phyloP scores from a whole-genome alignment of 23 red algal species.

The Agarophyton chilense region DNA sequence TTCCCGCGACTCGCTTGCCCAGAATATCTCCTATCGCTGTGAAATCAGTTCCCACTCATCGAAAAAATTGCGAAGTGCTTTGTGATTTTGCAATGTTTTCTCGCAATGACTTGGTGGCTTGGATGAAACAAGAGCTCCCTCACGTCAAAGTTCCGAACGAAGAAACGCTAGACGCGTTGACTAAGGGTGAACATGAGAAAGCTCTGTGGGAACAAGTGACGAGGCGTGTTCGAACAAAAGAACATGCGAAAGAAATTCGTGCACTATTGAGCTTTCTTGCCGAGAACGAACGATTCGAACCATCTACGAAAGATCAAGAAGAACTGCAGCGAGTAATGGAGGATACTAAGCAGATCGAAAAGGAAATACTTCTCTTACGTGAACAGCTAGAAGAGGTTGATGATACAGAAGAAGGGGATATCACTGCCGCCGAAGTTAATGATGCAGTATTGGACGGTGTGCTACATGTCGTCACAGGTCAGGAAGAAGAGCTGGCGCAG shows the following conservation, averaged over 20 bases:
- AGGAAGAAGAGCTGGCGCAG: constrained; percentile 10
- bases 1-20: too few relatives aligned
- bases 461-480: not conserved
- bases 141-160: not conserved
- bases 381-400: constrained; percentile 6
- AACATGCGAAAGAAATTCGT: not conserved
- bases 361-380: not conserved
- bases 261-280: not conserved
- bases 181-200: not conserved
- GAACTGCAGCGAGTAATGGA: not conserved
- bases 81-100: not conserved
- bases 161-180: not conserved
- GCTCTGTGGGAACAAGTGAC: constrained; percentile 1
- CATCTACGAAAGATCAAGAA: not conserved
- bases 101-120: constrained; percentile 15
- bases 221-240: constrained; percentile 7
- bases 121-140: constrained; percentile 34
- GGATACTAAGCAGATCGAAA: not conserved
- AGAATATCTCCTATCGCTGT: not conserved
- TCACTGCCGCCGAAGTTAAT: not conserved
- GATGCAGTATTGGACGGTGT: constrained; percentile 18
- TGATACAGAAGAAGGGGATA: constrained; percentile 3
- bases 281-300: not conserved
- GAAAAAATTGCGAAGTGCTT: not conserved
- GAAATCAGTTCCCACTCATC: not conserved